A percentile compares a stretch with the other conserved stretches of the same genome.
These are phyloP conservation scores for Aspergillus funiculosus DNA, from an alignment of 495 filamentous ascomycete species.

Conservation along the genomic window DNA sequence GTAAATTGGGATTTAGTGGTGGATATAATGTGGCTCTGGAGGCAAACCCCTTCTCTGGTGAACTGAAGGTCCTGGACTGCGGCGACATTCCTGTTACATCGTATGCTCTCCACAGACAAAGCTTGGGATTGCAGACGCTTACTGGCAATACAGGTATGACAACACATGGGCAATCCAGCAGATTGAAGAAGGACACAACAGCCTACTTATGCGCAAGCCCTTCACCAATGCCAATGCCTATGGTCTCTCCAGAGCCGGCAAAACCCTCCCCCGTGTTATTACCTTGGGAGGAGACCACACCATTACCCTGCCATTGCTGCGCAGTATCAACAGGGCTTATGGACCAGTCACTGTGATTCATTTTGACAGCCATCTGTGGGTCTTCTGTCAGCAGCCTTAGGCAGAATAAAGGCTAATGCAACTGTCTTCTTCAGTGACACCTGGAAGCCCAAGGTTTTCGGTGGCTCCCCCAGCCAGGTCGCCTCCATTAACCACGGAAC, in stretches of 20 bases:
- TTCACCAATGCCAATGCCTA: constrained; percentile 40
- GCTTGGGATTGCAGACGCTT: not conserved
- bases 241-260: constrained; percentile 50
- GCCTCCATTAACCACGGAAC: constrained; percentile 83
- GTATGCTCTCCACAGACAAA: constrained; percentile 26
- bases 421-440: constrained; percentile 48
- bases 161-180: constrained; percentile 70
- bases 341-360: constrained; percentile 65
- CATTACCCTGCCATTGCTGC: constrained; percentile 55
- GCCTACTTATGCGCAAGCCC: constrained; percentile 47
- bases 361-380: constrained; percentile 63
- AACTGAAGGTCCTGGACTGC: constrained; percentile 66
- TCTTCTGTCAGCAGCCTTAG: not conserved
- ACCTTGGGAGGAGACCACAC: constrained; percentile 65
- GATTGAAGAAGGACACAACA: constrained; percentile 61
- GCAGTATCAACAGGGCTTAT: constrained; percentile 62
- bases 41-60: constrained; percentile 58
- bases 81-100: constrained; percentile 70
- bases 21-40: constrained; percentile 58
- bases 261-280: constrained; percentile 57
- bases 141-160: constrained; percentile 44
- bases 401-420: too few species aligned
- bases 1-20: constrained; percentile 49
- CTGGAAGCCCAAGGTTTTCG: constrained; percentile 66
- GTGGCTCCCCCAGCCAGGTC: constrained; percentile 54